Percentiles rank a stretch among this genome's conserved stretches.
These are phyloP conservation scores for Kingdonia uniflora DNA, from an alignment of 164 flowering plant species.

Conservation along the genomic window DNA sequence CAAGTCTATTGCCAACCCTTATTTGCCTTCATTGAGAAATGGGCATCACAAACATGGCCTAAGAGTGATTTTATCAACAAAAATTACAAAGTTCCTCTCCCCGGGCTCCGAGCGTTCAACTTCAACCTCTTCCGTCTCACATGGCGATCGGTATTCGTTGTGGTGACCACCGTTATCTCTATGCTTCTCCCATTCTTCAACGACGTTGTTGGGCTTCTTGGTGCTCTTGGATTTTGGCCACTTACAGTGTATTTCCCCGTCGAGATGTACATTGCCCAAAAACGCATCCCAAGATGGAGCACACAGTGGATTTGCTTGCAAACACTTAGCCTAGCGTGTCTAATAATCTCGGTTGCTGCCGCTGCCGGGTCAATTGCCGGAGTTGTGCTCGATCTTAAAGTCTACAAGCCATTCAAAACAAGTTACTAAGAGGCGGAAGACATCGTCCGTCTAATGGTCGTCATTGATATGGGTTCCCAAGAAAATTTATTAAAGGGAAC, in stretches of 20 bases:
- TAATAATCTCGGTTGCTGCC: constrained; percentile 36
- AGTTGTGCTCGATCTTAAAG: constrained; percentile 34
- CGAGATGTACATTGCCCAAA: constrained; percentile 54
- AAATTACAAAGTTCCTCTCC: constrained; percentile 26
- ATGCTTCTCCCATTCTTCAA: constrained; percentile 66
- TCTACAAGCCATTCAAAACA: constrained; percentile 35
- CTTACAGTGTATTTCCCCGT: constrained; percentile 56
- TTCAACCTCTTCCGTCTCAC: constrained; percentile 41
- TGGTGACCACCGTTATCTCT: constrained; percentile 40
- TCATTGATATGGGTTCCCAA: too few species aligned
- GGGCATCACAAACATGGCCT: constrained; percentile 29
- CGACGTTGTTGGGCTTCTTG: constrained; percentile 47
- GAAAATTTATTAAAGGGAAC: too few species aligned
- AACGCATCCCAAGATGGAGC: constrained; percentile 51
- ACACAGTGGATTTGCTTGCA: constrained; percentile 47
- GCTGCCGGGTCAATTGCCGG: constrained; percentile 52
- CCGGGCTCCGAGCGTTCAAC: constrained; percentile 19
- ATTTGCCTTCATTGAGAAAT: constrained; percentile 53
- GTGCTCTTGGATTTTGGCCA: constrained; percentile 67
- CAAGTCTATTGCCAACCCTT: constrained; percentile 58
- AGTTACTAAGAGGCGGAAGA: constrained; percentile 14
- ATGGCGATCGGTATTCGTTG: constrained; percentile 42
- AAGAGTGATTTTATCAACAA: constrained; percentile 32
- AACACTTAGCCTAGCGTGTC: constrained; percentile 40
- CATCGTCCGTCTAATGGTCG: neutral